Base-by-base conservation (phyloP, 1,284 basidiomycete species). In the Heliocybe sulcata region DNA sequence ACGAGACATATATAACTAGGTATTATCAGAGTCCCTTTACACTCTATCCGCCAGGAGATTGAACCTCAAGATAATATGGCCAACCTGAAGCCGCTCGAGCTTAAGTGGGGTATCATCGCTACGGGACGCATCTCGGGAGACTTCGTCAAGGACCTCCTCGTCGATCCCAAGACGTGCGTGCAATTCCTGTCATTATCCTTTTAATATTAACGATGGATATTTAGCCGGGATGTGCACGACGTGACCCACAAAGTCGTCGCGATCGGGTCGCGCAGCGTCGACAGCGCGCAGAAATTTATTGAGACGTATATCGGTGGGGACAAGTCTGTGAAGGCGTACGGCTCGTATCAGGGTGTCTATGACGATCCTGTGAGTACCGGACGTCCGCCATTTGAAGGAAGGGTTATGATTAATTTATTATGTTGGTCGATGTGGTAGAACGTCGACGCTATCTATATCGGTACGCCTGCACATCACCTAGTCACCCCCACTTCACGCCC, bases 401-500 rank as follows among this genome's bases (percentile, higher is more conserved):
- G n/a, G n/a, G n/a, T n/a, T n/a, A n/a, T n/a, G n/a, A n/a, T n/a
- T n/a, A 16, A 20, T n/a, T 42, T 6, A 42, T 42, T n/a, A n/a
- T n/a, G n/a, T 20, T 50, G 23, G 20, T 23, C 25, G 11, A 22
- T 31, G 1, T 53, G 10, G 4, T 59, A 92, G 88, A 73, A 88
- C 55, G 87, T 94, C 27, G 84, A 93, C 61, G 87, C 76, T 2
- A 74, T 94, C 52, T 94, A 93, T 69, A 86, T 94, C 54, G 90
- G 86, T 82, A 55, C 53, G 60, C 59, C 51, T 56, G 50, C 56
- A 10, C 29, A 29, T n/a, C n/a, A n/a, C n/a, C n/a, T n/a, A n/a
- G n/a, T n/a, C n/a, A n/a, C n/a, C n/a, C n/a, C n/a, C n/a, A n/a
- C n/a, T n/a, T n/a, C n/a, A n/a, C n/a, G n/a, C n/a, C n/a, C n/a